Evolutionary conservation across 257 asterid species (phyloP), one percentile per base, ranked within the genome.

Genomic region (Rubia yunnanensis): DNA sequence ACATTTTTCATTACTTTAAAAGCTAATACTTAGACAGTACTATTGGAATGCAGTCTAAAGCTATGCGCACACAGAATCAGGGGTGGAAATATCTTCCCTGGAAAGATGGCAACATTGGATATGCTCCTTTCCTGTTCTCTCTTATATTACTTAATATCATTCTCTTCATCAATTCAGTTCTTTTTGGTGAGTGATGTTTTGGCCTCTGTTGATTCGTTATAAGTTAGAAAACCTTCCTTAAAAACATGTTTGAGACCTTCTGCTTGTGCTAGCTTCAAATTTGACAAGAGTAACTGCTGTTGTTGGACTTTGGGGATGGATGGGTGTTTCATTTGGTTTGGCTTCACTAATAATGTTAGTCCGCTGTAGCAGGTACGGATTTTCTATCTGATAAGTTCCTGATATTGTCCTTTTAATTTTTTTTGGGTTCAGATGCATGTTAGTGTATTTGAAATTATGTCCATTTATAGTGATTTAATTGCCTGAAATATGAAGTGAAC

Each of bases 271-370:
- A 92, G 99, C 92, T 83, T 86, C 94, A 63, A 85, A 78, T 77
- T 84, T 92, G 50, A 68, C 89, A 35, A 92, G 81, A 83, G 81
- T 90, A 57, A 92, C 99, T 74, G 99, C 99, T 59, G 72, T 76
- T 73, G 91, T 86, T 73, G 99, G 84, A 73, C 92, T 92, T 77
- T 92, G 97, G 97, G 95, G 96, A 54, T 92, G 97, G 99, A 76
- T 83, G 23, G 91, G 71, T 20, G 89, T 87, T 78, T 87, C 95
- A 70, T 68, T 86, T 62, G 88, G 86, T 68, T 78, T 92, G 79
- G 88, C 72, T 54, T 77, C 97, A 20, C 82, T 92, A 65, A 54
- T 92, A 70, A 83, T 87, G 96, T 73, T 89, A 26, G 79, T 70
- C 56, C 96, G 83, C 35, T 87, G 95, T 81, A 84, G 94, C 71